A percentile compares a stretch with the other conserved stretches of the same genome.
phyloP scores from a whole-genome alignment of 2,329 filamentous ascomycete species.

The Fusarium praegraminearum region DNA sequence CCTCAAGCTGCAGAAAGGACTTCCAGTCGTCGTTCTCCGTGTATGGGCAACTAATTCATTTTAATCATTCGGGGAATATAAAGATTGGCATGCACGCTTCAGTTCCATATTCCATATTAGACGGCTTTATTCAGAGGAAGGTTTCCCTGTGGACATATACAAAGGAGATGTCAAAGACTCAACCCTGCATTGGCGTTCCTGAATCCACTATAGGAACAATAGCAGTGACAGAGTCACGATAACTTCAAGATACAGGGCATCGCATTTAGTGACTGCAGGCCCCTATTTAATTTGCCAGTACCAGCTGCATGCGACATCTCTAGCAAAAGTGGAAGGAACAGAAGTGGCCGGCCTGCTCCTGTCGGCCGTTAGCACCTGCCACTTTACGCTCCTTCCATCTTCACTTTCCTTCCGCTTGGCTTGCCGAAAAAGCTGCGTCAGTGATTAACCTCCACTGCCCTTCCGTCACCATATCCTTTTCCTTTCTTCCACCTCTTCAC shows the following conservation, averaged over 20 bases:
- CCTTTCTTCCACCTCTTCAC: slow-evolving; percentile 29
- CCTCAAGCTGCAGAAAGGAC: slow-evolving; percentile 2
- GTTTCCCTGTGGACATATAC: background rate
- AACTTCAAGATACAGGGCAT: background rate
- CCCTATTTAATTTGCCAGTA: slow-evolving; percentile 11
- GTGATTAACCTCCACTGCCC: slow-evolving; percentile 47
- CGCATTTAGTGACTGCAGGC: background rate
- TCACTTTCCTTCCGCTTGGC: slow-evolving; percentile 33
- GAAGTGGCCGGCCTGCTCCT: slow-evolving; percentile 28
- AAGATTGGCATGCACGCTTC: background rate
- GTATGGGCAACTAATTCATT: background rate
- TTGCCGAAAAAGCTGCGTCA: slow-evolving; percentile 39
- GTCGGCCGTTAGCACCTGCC: slow-evolving; percentile 33
- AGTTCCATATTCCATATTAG: background rate
- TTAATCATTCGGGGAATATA: background rate
- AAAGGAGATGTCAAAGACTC: background rate
- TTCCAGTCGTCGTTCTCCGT: background rate
- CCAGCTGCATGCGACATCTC: slow-evolving; percentile 15
- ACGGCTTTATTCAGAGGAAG: background rate
- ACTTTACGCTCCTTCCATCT: slow-evolving; percentile 42
- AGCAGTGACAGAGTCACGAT: background rate
- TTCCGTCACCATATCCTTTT: slow-evolving; percentile 30
- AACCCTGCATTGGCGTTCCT: background rate
- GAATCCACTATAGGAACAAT: background rate
- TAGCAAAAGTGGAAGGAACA: slow-evolving; percentile 18